Conservation (phyloP, 768 basidiomycete species). For the Baorangia bicolor region DNA sequence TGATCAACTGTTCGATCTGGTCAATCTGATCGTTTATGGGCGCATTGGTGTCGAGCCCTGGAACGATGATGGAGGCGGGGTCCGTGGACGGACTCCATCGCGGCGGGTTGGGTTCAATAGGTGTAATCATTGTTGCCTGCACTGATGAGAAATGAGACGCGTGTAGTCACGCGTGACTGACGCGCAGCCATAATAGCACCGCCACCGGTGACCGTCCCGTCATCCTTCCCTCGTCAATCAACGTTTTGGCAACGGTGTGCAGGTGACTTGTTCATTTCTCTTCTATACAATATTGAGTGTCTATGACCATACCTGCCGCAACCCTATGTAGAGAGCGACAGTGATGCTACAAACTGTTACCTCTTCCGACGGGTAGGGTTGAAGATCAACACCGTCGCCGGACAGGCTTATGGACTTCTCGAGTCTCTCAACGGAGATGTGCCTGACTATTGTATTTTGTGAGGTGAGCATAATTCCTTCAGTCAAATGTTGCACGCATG, state of each 20-base stretch:
- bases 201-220: no score
- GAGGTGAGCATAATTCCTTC: conserved; percentile 53
- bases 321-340: conserved; percentile 85
- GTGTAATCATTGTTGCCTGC: conserved; percentile 29
- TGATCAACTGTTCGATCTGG: conserved; percentile 94
- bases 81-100: conserved; percentile 68
- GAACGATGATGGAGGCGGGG: conserved; percentile 61
- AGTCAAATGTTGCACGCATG: neutral
- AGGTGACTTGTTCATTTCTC: conserved; percentile 44
- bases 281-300: conserved; percentile 1
- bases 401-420: conserved; percentile 79
- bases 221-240: no score
- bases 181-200: no score
- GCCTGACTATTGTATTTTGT: conserved; percentile 91
- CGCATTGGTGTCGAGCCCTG: conserved; percentile 70
- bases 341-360: conserved; percentile 84
- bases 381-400: conserved; percentile 82
- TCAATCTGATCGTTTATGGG: conserved; percentile 82
- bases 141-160: conserved; percentile 6
- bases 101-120: conserved; percentile 59
- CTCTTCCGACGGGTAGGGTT: conserved; percentile 85
- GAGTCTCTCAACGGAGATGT: conserved; percentile 81
- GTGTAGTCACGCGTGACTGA: conserved; percentile 26
- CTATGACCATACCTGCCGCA: conserved; percentile 74
- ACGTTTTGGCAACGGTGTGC: no score